Conservation (phyloP, 2,329 filamentous ascomycete species). For the Calonectria multiphialidica region DNA sequence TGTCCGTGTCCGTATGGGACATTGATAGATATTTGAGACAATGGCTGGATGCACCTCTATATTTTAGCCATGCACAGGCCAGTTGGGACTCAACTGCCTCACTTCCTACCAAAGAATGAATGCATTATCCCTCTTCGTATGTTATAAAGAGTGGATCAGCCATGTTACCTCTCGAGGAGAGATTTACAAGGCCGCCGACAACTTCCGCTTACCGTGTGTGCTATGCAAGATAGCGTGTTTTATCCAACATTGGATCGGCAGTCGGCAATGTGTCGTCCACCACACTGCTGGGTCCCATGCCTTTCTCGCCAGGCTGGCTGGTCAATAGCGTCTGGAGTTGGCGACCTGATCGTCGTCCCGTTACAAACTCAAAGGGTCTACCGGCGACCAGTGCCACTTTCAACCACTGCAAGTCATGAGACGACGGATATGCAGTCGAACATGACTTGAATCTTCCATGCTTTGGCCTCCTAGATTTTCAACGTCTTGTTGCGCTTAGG, state of each 20-base stretch:
- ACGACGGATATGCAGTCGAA: not conserved
- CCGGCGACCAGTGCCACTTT: not conserved
- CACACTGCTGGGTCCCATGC: not conserved
- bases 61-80: not conserved
- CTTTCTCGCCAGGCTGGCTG: not conserved
- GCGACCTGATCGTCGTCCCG: not conserved
- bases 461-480: not conserved
- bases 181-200: not conserved
- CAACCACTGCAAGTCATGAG: slow-evolving; percentile 1
- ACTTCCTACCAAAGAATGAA: not conserved
- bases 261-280: not conserved
- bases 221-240: not conserved
- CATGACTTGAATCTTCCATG: not conserved
- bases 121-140: not conserved
- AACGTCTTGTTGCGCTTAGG: not conserved
- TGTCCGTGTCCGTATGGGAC: not conserved
- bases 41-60: not conserved
- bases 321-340: not conserved
- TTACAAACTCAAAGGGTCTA: not conserved
- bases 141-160: not conserved
- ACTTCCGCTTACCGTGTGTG: not conserved
- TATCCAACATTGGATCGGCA: slow-evolving; percentile 1
- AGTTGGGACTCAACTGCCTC: not conserved
- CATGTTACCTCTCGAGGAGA: not conserved
- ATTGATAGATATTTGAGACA: slow-evolving; percentile 2